Conservation (phyloP, 1,284 basidiomycete species). For the Termitomyces sp. region DNA sequence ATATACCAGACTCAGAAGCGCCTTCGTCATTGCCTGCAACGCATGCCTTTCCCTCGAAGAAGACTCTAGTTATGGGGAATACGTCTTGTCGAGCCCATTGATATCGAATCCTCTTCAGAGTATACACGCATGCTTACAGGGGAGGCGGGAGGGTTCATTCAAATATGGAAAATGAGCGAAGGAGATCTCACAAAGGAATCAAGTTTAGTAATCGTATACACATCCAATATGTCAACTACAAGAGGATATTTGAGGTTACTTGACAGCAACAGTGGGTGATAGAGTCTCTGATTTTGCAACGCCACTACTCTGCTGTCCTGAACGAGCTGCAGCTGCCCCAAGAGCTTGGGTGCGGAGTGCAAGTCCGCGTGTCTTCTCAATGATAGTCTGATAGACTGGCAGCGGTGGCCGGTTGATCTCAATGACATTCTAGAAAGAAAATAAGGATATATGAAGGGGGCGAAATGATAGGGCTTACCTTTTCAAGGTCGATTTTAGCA, state of each 20-base stretch:
- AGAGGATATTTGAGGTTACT: constrained; percentile 8
- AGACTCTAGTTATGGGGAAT: no score
- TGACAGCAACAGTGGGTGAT: constrained; percentile 18
- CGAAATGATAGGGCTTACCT: constrained; percentile 41
- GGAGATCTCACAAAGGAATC: background rate
- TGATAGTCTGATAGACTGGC: constrained; percentile 91
- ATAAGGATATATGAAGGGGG: background rate
- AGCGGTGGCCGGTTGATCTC: constrained; percentile 89
- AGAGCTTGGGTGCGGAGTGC: constrained; percentile 89
- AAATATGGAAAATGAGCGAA: no score
- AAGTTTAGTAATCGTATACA: constrained; percentile 7
- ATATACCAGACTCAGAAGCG: no score
- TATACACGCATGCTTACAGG: no score
- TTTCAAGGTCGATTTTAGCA: constrained; percentile 95
- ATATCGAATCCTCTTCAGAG: no score
- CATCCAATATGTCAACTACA: constrained; percentile 10
- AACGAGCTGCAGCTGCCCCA: constrained; percentile 53
- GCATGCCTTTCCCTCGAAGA: no score
- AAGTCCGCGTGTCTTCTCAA: constrained; percentile 93
- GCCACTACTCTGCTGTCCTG: constrained; percentile 10
- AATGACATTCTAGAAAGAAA: constrained; percentile 75
- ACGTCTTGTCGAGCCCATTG: no score
- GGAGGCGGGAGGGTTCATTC: no score
- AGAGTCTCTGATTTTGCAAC: constrained; percentile 15
- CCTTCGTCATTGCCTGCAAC: no score